Base-by-base conservation (phyloP, 345 rosid species). In the Corchorus olitorius region DNA sequence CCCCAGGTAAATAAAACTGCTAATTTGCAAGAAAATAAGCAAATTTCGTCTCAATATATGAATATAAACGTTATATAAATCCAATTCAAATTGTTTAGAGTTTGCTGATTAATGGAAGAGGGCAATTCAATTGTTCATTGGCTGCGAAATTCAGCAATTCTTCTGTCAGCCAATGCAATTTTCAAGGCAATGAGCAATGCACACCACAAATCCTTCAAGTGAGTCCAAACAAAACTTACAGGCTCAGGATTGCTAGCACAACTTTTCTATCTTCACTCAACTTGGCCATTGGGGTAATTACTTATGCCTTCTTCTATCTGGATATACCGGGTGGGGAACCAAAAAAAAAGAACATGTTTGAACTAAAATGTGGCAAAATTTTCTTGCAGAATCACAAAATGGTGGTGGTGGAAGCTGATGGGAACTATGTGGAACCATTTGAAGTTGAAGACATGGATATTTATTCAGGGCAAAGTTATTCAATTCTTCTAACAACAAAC, bases 381-480 rank as follows among this genome's bases (percentile, higher is more conserved):
- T 64, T 1, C 15, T 27, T 80, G 82, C 76, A 93, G 98, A 78
- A 80, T 76, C 98, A 94, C 83, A 91, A 78, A 53, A 85, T 94
- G 84, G 14, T 79, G 43, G 97, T 90, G 72, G 97, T 94, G 20
- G 98, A 93, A 81, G 98, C 97, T 0, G 98, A 94, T 84, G 97
- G 92, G n/a, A 91, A 95, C 73, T 88, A 92, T 67, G 81, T 95
- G 3, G 78, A 88, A 37, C 97, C 94, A 37, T 93, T 93, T 53
- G n/a, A 43, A 16, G 86, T 85, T 0, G 79, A 86, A 5, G 87
- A 89, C 43, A 22, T 95, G 55, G 93, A 90, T 81, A 84, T 93
- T 35, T 90, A 93, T 49, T 91, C 94, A 11, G 99, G 99, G 59
- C 94, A 95, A 62, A 91, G 82, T 80, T 95, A 93, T 87, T 95